A percentile compares a stretch with the other conserved stretches of the same genome.
phyloP scores from a whole-genome alignment of 169 alveolate species.

The Cryptosporidium tyzzeri region DNA sequence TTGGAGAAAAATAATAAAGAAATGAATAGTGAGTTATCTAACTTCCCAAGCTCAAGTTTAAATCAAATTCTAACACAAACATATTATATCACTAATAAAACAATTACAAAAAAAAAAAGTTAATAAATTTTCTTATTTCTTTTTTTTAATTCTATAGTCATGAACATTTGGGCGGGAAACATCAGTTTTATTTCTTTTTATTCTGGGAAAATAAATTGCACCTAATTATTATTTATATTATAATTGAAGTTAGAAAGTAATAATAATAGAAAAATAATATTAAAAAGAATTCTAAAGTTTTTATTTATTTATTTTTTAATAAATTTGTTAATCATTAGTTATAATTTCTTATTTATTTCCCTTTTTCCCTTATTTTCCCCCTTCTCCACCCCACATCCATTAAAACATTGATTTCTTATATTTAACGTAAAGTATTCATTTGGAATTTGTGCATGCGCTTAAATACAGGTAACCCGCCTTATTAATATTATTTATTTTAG shows the following conservation, averaged over 20 bases:
- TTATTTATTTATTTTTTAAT: no score
- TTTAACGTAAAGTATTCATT: no score
- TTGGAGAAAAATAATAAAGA: no score
- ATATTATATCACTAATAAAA: no score
- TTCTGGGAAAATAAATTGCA: no score
- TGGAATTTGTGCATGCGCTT: background rate
- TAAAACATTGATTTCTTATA: background rate
- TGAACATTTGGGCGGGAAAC: background rate
- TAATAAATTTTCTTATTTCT: no score
- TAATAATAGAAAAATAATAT: no score
- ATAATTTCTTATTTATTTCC: background rate
- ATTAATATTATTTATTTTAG: background rate
- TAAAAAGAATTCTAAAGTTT: background rate
- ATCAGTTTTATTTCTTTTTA: no score
- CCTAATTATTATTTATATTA: background rate
- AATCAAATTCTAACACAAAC: background rate
- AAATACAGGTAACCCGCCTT: background rate
- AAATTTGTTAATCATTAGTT: no score
- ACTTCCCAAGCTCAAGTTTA: background rate
- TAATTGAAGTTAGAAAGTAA: no score
- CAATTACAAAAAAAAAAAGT: no score
- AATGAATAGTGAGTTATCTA: background rate
- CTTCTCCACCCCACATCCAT: background rate
- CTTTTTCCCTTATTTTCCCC: no score
- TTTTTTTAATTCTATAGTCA: background rate